Conservation (phyloP, 164 flowering plant species). For the Amborella trichopoda region DNA sequence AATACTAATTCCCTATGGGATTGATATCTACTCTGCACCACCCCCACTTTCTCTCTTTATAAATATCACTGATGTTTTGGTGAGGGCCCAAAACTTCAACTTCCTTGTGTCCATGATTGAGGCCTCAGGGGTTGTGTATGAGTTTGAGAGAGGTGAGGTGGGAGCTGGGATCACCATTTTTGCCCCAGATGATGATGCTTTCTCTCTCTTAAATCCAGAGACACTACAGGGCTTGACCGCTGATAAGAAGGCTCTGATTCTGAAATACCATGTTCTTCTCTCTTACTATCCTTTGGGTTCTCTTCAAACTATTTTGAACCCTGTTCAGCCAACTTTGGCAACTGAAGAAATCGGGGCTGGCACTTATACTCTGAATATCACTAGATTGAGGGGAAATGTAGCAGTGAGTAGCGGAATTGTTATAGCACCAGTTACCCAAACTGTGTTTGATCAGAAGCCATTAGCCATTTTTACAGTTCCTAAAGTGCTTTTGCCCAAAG, state of each 20-base stretch:
- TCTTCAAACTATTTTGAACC: conserved; percentile 72
- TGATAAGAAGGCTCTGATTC: conserved; percentile 45
- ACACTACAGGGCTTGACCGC: conserved; percentile 62
- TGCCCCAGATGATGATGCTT: conserved; percentile 69
- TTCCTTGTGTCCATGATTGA: conserved; percentile 71
- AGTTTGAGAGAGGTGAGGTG: conserved; percentile 61
- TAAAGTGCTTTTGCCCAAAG: conserved; percentile 62
- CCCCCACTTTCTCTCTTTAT: conserved; percentile 37
- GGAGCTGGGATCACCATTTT: conserved; percentile 92
- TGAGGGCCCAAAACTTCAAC: conserved; percentile 59
- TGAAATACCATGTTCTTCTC: conserved; percentile 71
- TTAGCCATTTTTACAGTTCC: conserved; percentile 78
- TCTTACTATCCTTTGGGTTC: conserved; percentile 88
- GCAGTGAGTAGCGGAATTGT: conserved; percentile 61
- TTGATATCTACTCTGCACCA: conserved; percentile 56
- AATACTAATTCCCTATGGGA: conserved; percentile 21
- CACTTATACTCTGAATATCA: conserved; percentile 60
- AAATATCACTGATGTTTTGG: conserved; percentile 56
- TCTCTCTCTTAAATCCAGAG: conserved; percentile 40
- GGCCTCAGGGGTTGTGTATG: conserved; percentile 73
- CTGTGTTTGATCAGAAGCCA: conserved; percentile 88
- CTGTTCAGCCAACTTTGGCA: conserved; percentile 83
- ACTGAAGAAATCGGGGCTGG: conserved; percentile 82
- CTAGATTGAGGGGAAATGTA: conserved; percentile 62
- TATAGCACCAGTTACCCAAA: conserved; percentile 58